phyloP scores from a whole-genome alignment of 129 eudicot genomes.

The Erigeron canadensis region DNA sequence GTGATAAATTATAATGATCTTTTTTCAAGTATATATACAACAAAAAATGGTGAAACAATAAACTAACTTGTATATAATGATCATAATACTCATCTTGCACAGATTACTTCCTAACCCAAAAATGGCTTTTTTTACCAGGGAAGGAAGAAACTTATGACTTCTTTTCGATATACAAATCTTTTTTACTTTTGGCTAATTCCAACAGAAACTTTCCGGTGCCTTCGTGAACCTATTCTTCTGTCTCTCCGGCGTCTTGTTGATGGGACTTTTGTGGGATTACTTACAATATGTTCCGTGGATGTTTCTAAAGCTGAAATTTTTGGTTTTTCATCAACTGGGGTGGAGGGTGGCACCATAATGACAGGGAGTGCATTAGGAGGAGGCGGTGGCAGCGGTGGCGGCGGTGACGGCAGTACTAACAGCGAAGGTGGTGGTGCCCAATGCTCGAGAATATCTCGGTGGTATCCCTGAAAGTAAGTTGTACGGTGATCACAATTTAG shows the following conservation, averaged over 20 bases:
- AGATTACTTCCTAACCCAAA: slow-evolving; percentile 41
- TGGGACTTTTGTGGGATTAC: slow-evolving; percentile 32
- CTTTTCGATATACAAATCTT: slow-evolving; percentile 41
- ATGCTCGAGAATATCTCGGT: slow-evolving; percentile 73
- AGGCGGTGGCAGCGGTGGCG: slow-evolving; percentile 29
- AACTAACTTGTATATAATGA: slow-evolving; percentile 19
- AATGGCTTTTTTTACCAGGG: slow-evolving; percentile 43
- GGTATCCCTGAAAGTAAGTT: slow-evolving; percentile 70
- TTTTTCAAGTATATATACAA: neutral
- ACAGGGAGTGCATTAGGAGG: slow-evolving; percentile 15
- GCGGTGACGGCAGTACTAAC: slow-evolving; percentile 38
- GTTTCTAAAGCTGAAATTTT: slow-evolving; percentile 15
- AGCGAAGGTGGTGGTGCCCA: slow-evolving; percentile 51
- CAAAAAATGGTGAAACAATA: slow-evolving; percentile 25
- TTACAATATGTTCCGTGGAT: slow-evolving; percentile 27
- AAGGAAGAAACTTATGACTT: slow-evolving; percentile 34
- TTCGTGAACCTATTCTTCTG: slow-evolving; percentile 41
- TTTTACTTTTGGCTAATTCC: slow-evolving; percentile 29
- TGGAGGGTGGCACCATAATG: slow-evolving; percentile 26
- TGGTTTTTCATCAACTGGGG: slow-evolving; percentile 23
- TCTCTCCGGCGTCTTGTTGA: slow-evolving; percentile 52
- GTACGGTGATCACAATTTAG: neutral
- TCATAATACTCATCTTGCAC: slow-evolving; percentile 27
- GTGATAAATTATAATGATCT: no score
- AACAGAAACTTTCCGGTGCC: slow-evolving; percentile 63